Base-by-base conservation (phyloP, 768 basidiomycete species). In the Steccherinum ochraceum region DNA sequence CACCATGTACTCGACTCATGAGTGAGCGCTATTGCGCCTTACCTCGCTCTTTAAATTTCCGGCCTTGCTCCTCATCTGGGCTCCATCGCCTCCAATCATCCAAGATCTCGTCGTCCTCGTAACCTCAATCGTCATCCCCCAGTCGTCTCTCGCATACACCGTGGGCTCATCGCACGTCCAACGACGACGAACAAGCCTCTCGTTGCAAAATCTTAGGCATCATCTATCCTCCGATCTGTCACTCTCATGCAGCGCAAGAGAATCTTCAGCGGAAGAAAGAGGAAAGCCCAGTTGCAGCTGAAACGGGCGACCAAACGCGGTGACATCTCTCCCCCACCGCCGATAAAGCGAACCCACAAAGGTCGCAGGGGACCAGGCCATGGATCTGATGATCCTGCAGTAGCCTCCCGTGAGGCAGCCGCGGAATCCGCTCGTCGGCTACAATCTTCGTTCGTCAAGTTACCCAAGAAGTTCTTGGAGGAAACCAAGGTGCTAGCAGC, bases 231-330 rank as follows among this genome's bases (percentile, higher is more conserved):
- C n/a, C n/a, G n/a, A n/a, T n/a, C n/a, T n/a, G n/a, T n/a, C n/a
- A n/a, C n/a, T n/a, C n/a, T 42, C 23, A 71, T 72, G 69, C 64
- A 65, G 26, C 66, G 72, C 24, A 59, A 62, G 30, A 71, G 68
- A 50, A 68, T 81, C n/a, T 73, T 71, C 10, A 87, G 84, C 0
- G 76, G 74, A 39, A 86, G 82, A 50, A 74, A 86, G 59, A 83
- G 82, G 57, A 89, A 85, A 55, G 82, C 78, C 1, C 79, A 88
- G 51, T 74, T 83, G 5, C 81, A 89, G 63, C 76, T 83, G 45
- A 90, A 89, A 59, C 84, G 92, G 20, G 92, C 93, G 3, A 68
- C 86, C 25, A 94, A 94, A 65, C 83, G 91, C 25, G 92, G 89
- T 3, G 89, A 89, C 55, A 65, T 72, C 30, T 48, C 56, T 19